Evolutionary conservation across 2,329 filamentous ascomycete species (phyloP).

Genomic region (Hirsutella thompsonii): DNA sequence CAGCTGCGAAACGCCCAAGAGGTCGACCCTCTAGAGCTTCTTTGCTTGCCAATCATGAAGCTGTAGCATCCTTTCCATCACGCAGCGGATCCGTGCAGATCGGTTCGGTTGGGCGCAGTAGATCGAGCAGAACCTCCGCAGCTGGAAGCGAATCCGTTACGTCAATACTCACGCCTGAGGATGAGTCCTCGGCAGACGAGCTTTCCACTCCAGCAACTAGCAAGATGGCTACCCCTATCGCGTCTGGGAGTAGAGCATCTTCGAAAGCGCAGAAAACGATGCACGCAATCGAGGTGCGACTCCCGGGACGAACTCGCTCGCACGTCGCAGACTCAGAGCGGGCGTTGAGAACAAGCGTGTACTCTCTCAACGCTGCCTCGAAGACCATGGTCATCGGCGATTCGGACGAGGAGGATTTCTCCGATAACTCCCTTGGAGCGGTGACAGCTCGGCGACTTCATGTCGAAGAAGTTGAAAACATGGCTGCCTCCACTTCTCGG

Average conservation of each 20-base stretch:
- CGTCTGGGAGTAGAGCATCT: conserved; percentile 7
- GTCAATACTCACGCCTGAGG: conserved; percentile 17
- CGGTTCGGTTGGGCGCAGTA: conserved; percentile 3
- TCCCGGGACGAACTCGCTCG: conserved; percentile 10
- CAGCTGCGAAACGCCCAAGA: conserved; percentile 8
- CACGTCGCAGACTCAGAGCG: conserved; percentile 13
- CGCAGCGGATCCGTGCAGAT: conserved; percentile 1
- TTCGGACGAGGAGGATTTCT: conserved; percentile 21
- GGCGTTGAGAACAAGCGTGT: conserved; percentile 28
- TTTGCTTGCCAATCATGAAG: conserved; percentile 6
- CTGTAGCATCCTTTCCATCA: conserved; percentile 3
- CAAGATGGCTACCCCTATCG: conserved; percentile 20
- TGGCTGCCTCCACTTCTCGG: not conserved
- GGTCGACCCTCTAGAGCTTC: conserved; percentile 11
- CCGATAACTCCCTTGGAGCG: conserved; percentile 14
- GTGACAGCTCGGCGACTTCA: conserved; percentile 21
- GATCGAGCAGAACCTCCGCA: conserved; percentile 7
- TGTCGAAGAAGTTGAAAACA: conserved; percentile 16
- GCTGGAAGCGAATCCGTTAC: conserved; percentile 17
- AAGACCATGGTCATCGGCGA: conserved; percentile 23
- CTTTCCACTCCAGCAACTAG: conserved; percentile 24
- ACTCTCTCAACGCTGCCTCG: conserved; percentile 28
- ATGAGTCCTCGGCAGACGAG: conserved; percentile 17
- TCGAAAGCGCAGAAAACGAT: not conserved
- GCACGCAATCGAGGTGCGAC: conserved; percentile 15